Evolutionary conservation across 169 alveolate species (phyloP), one percentile per base, ranked within the genome.

Genomic region (Plasmodium billcollinsi): DNA sequence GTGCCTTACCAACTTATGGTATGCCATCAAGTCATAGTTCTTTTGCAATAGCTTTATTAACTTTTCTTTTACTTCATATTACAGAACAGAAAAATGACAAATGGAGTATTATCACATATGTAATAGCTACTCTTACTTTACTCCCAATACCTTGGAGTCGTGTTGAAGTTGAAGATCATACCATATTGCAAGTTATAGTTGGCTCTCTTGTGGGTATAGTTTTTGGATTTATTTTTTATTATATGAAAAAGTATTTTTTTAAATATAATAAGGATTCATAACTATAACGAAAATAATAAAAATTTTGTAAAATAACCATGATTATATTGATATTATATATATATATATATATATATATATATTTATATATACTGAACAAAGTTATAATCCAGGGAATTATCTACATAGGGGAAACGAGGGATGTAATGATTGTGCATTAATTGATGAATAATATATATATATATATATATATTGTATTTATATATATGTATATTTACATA

Each of bases 1-100:
- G 93, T 69, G 93, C 94, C 18, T 67, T 91, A 26, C 61, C 65
- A 2, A 85, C 93, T 0, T 91, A 91, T 85, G 94, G 94, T 33
- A 91, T 91, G 94, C 94, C 94, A 11, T 91, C 94, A 18, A 78
- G 93, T 29, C 94, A 91, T 50, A 88, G 94, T 45, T 80, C 80
- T 15, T 62, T 91, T 65, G 62, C 93, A 61, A 73, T 76, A 58
- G 72, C 74, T 45, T 39, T 91, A 8, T 52, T 91, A 18, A 91
- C 91, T 5, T 91, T 88, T 88, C 50, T 85, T 5, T 50, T 91
- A 70, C 69, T 91, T 21, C 88, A 74, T 45, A 43, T 74, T 18
- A 11, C 11, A 2, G 88, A 74, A 65, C 72, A 67, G 21, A 72
- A 91, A 26, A 91, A 66, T 56, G 91, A 91, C 69, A 91, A 86